A percentile compares a stretch with the other conserved stretches of the same genome.
phyloP scores from a whole-genome alignment of 2,329 filamentous ascomycete genomes.

The Torrubiella hemipterigena region DNA sequence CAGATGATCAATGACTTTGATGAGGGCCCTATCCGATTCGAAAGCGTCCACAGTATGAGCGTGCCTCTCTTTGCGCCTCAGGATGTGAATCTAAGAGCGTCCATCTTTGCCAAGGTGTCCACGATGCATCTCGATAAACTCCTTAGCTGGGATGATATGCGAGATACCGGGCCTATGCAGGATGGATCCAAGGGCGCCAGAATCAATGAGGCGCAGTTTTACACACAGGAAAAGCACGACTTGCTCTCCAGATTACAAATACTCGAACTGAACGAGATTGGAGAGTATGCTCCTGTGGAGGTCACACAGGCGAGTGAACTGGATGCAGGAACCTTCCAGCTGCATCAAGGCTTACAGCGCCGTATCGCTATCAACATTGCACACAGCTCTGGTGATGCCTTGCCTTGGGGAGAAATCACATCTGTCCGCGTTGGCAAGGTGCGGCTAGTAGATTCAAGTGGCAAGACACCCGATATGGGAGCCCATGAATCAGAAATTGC shows the following conservation, averaged over 20 bases:
- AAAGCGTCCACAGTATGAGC: slow-evolving; percentile 98
- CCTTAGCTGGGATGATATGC: slow-evolving; percentile 97
- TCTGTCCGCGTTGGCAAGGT: slow-evolving; percentile 70
- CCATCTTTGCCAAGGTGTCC: slow-evolving; percentile 84
- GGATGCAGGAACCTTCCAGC: slow-evolving; percentile 83
- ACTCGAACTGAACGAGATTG: slow-evolving; percentile 81
- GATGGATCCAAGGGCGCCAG: slow-evolving; percentile 47
- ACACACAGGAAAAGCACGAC: slow-evolving; percentile 86
- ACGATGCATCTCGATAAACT: slow-evolving; percentile 94
- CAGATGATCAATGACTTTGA: slow-evolving; percentile 92
- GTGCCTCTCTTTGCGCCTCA: slow-evolving; percentile 62
- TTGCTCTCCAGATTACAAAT: slow-evolving; percentile 81
- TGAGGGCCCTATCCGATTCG: slow-evolving; percentile 82
- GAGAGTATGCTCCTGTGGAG: slow-evolving; percentile 85
- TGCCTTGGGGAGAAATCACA: slow-evolving; percentile 80
- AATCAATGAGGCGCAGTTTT: slow-evolving; percentile 86
- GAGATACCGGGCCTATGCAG: slow-evolving; percentile 57
- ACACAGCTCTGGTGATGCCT: slow-evolving; percentile 75
- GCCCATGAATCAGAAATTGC: slow-evolving; percentile 60
- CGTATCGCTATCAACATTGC: slow-evolving; percentile 80
- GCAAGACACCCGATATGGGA: slow-evolving; percentile 72
- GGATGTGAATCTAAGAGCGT: slow-evolving; percentile 67
- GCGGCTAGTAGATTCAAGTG: slow-evolving; percentile 70
- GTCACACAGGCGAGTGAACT: slow-evolving; percentile 76
- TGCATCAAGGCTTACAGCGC: slow-evolving; percentile 88